phyloP scores from a whole-genome alignment of 2,329 filamentous ascomycete genomes.

The Myriosclerotinia scirpicola region DNA sequence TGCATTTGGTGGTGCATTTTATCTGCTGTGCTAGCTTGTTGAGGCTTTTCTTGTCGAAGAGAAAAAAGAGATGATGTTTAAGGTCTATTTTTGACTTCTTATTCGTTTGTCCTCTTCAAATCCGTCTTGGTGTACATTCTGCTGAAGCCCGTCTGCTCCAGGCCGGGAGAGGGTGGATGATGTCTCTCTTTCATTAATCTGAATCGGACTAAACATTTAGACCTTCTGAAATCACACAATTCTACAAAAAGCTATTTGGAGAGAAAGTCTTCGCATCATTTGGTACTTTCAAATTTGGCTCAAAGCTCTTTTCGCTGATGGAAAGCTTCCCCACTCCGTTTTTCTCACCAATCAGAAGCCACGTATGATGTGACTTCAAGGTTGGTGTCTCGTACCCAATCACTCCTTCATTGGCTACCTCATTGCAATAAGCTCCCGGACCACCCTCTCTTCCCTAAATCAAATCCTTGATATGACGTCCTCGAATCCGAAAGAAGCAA shows the following conservation, averaged over 20 bases:
- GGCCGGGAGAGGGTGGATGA: too few relatives aligned
- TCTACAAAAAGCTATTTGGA: background rate
- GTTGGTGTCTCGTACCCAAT: background rate
- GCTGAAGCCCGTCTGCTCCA: too few relatives aligned
- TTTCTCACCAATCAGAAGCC: background rate
- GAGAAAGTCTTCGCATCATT: background rate
- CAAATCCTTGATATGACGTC: background rate
- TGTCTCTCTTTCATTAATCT: too few relatives aligned
- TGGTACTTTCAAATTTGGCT: background rate
- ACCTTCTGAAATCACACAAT: background rate
- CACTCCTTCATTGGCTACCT: background rate
- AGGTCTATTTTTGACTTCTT: background rate
- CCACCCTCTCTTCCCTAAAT: background rate
- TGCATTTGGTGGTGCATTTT: constrained; percentile 35
- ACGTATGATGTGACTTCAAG: background rate
- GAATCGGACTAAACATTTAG: background rate
- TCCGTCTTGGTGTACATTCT: too few relatives aligned
- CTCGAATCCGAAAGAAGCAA: background rate
- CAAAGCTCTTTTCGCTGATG: background rate
- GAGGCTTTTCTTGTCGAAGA: constrained; percentile 7
- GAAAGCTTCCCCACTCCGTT: background rate
- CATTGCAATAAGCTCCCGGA: background rate
- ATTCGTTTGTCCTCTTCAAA: background rate
- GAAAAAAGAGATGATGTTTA: constrained; percentile 1
- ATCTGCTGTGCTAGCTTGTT: constrained; percentile 24